Conservation (phyloP, 1,284 basidiomycete species). For the Dichomitus squalens region DNA sequence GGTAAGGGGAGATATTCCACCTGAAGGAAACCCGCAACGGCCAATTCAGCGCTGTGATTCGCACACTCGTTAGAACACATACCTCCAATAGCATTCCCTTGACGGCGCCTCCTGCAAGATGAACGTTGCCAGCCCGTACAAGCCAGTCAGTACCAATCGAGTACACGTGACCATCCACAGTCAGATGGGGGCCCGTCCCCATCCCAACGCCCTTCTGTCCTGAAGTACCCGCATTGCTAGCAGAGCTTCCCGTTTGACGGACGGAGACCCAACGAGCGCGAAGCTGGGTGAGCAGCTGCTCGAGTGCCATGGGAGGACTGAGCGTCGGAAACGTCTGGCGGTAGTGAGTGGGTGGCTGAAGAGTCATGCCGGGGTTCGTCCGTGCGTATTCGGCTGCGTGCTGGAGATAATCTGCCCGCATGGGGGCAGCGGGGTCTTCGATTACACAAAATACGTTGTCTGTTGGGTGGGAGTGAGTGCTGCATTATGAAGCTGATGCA, state of each 20-base stretch:
- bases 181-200: constrained; percentile 59
- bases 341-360: constrained; percentile 61
- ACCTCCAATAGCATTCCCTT: constrained; percentile 84
- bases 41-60: not conserved
- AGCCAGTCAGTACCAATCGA: constrained; percentile 78
- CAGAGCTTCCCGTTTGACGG: constrained; percentile 41
- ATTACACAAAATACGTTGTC: constrained; percentile 75
- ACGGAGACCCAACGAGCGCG: constrained; percentile 75
- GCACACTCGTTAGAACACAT: constrained; percentile 10
- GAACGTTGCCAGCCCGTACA: constrained; percentile 77
- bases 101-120: constrained; percentile 67
- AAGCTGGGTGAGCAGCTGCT: constrained; percentile 69
- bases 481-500: not conserved
- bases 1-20: constrained; percentile 79
- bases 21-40: constrained; percentile 35
- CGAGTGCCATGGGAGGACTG: constrained; percentile 68
- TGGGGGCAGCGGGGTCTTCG: constrained; percentile 72
- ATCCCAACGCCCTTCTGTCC: constrained; percentile 37
- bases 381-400: constrained; percentile 25
- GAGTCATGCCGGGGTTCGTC: constrained; percentile 11
- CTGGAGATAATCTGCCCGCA: constrained; percentile 55
- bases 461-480: constrained; percentile 6
- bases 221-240: constrained; percentile 19
- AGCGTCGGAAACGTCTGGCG: constrained; percentile 75
- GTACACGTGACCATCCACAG: constrained; percentile 69